Evolutionary conservation across 2,329 filamentous ascomycete species (phyloP).

Genomic region (Talaromyces sp.): DNA sequence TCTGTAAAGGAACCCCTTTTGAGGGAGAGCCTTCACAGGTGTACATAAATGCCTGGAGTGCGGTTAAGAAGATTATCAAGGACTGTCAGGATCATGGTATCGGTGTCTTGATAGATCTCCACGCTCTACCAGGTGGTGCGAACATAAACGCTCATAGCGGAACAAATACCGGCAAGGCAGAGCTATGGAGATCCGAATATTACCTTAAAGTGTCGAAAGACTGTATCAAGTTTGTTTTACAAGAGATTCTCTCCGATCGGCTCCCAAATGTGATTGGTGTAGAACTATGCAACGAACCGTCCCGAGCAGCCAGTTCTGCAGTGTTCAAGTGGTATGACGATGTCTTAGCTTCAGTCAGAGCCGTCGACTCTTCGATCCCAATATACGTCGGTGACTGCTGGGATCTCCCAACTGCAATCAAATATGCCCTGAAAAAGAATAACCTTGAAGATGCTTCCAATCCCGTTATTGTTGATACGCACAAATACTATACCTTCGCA

Average conservation of each 20-base stretch:
- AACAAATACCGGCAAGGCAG: constrained; percentile 51
- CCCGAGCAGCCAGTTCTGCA: constrained; percentile 44
- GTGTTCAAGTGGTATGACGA: constrained; percentile 59
- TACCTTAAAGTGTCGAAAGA: constrained; percentile 48
- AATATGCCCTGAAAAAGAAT: constrained; percentile 47
- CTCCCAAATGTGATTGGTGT: constrained; percentile 53
- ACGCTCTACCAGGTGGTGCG: constrained; percentile 58
- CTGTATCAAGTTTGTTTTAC: constrained; percentile 51
- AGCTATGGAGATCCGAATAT: constrained; percentile 48
- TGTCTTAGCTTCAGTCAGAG: constrained; percentile 46
- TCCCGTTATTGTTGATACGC: constrained; percentile 57
- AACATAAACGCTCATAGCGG: constrained; percentile 57
- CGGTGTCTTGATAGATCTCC: constrained; percentile 57
- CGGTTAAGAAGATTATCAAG: constrained; percentile 47
- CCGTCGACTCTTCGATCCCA: constrained; percentile 51
- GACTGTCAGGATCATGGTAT: constrained; percentile 50
- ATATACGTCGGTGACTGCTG: constrained; percentile 60
- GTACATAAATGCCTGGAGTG: constrained; percentile 54
- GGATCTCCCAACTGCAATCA: constrained; percentile 48
- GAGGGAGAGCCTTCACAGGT: constrained; percentile 44
- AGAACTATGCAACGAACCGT: constrained; percentile 58
- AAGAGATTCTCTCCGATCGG: constrained; percentile 40
- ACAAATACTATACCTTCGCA: constrained; percentile 59
- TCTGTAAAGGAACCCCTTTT: constrained; percentile 53
- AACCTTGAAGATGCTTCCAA: constrained; percentile 29